A percentile compares a stretch with the other conserved stretches of the same genome.
These are phyloP conservation scores for Andrographis paniculata DNA, from an alignment of 305 asterid species.

Conservation along the genomic window DNA sequence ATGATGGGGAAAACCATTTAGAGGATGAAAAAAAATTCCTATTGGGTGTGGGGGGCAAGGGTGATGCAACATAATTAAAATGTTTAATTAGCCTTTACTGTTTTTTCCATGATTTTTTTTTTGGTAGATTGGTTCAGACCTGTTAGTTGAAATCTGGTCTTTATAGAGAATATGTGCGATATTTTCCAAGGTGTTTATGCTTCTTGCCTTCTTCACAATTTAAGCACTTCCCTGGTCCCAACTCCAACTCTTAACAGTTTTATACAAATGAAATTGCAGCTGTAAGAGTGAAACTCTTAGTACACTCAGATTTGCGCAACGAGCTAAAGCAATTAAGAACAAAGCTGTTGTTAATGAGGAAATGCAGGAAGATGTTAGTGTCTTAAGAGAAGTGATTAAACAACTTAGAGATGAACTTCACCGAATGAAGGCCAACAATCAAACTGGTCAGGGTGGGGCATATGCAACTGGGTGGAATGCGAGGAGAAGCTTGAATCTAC, in stretches of 20 bases:
- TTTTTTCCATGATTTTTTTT: too few relatives aligned
- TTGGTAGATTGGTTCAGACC: too few relatives aligned
- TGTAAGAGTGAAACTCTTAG: slow-evolving; percentile 87
- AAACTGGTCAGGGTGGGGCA: slow-evolving; percentile 50
- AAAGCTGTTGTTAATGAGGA: slow-evolving; percentile 91
- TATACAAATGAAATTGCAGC: slow-evolving; percentile 35
- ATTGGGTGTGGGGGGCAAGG: too few relatives aligned
- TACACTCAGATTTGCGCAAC: slow-evolving; percentile 95
- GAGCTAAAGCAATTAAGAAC: slow-evolving; percentile 97
- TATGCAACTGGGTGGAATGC: slow-evolving; percentile 84
- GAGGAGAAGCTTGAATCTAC: slow-evolving; percentile 82
- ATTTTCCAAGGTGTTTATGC: neutral
- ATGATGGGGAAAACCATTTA: too few relatives aligned
- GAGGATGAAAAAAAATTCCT: too few relatives aligned
- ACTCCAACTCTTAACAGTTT: neutral
- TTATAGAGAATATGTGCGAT: neutral
- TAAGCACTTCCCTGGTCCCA: neutral
- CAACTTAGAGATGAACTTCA: slow-evolving; percentile 85
- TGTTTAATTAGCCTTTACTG: too few relatives aligned
- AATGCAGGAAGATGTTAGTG: slow-evolving; percentile 89
- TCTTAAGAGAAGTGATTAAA: slow-evolving; percentile 74
- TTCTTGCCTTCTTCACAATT: neutral
- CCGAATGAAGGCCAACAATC: slow-evolving; percentile 67
- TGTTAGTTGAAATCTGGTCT: too few relatives aligned
- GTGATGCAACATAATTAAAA: too few relatives aligned